Conservation (phyloP, 2,329 filamentous ascomycete species). For the Colletotrichum theobromicola region DNA sequence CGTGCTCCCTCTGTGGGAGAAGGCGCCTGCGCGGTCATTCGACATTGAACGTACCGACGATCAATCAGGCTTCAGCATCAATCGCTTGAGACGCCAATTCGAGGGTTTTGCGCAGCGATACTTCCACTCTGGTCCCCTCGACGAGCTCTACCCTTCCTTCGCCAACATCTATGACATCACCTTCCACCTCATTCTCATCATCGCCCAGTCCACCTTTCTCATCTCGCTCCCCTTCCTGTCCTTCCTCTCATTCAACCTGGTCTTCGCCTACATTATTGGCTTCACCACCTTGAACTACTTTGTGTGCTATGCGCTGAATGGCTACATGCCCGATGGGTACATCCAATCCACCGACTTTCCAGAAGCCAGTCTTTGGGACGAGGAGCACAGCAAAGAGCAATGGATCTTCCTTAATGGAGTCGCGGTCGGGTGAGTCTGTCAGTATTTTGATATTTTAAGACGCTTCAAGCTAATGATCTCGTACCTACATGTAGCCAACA, state of each 20-base stretch:
- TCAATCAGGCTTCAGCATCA: not conserved
- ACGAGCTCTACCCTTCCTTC: conserved; percentile 66
- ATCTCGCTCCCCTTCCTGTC: conserved; percentile 56
- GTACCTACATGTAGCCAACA: conserved; percentile 57
- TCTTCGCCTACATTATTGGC: conserved; percentile 37
- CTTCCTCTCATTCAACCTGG: conserved; percentile 54
- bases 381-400: conserved; percentile 62
- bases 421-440: conserved; percentile 56
- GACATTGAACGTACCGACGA: not conserved
- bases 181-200: conserved; percentile 62
- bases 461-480: not conserved
- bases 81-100: not conserved
- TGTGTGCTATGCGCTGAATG: conserved; percentile 57
- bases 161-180: conserved; percentile 56
- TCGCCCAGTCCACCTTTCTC: conserved; percentile 66
- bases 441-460: fast-evolving
- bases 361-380: conserved; percentile 21
- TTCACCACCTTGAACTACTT: conserved; percentile 56
- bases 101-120: not conserved
- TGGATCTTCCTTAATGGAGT: conserved; percentile 87
- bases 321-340: conserved; percentile 39
- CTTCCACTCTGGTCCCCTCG: conserved; percentile 56
- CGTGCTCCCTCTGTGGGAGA: not conserved
- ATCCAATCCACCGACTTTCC: conserved; percentile 55
- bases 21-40: not conserved